Base-by-base conservation (phyloP, 164 flowering plant species). In the Macadamia tetraphylla region DNA sequence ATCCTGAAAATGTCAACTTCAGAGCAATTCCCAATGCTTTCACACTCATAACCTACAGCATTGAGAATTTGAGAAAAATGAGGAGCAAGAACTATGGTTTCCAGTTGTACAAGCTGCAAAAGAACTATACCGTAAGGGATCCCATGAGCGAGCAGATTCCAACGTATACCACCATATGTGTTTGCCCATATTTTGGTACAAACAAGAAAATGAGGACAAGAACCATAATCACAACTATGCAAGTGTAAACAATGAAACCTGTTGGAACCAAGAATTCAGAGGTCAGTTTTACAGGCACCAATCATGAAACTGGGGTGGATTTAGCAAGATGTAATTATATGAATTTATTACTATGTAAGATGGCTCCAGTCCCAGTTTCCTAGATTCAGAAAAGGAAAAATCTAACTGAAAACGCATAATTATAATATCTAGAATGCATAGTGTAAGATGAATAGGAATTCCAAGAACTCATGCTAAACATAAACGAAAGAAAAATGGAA, bases 141-240 rank as follows among this genome's bases (percentile, higher is more conserved):
- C 98, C 98, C 91, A 84, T 88, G 48, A 90, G 91, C 40, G 98
- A 94, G 81, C 98, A 94, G 58, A 94, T 86, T 69, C 95, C 97
- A 60, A 91, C 75, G 71, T 88, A 94, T 23, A 94, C 86, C n/a
- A 90, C 58, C 84, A 91, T 63, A 77, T 91, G 82, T 30, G 78
- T 79, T 29, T 84, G 65, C 23, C 98, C 98, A 75, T 87, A 85
- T 3, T 81, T 78, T 58, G 94, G 95, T 40, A 61, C 97, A 68
- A 66, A 78, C 32, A 56, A 60, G 68, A 88, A 80, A 70, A 90
- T 88, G 64, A 94, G 89, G 60, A 86, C 72, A 52, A 69, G 56
- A 66, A 86, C 93, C 66, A 79, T 5, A n/a, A 77, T 60, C 72
- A 88, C 0, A 42, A 87, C 87, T 63, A 88, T 10, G 60, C 66